Evolutionary conservation across 805 yeast species (phyloP), one percentile per base, ranked within the genome.

Genomic region (Yarrowia sp.): DNA sequence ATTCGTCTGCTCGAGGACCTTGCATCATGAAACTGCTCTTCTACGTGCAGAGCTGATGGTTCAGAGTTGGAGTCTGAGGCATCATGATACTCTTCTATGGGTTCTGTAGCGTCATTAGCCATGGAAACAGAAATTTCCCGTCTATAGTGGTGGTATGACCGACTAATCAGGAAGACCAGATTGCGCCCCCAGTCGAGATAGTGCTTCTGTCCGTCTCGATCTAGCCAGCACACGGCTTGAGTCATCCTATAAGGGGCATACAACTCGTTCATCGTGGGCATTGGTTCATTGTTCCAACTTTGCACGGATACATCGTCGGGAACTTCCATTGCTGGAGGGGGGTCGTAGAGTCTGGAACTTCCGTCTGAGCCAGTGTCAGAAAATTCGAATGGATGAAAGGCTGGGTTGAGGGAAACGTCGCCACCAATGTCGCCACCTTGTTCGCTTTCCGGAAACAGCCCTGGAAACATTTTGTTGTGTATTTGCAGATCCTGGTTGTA

Each of bases 381-480:
- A 8, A 26, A 56, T 2, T 3, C n/a, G 32, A 26, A 5, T 5
- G 32, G 32, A 5, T 56, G 49, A n/a, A 56, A n/a, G 32, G 49
- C 49, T n/a, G 64, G 32, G 8, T 49, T 41, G 12, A 56, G 40
- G 8, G 64, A 56, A 5, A 49, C 49, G 40, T 56, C 64, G 40
- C 32, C 32, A 11, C 19, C 55, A 46, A 48, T 38, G 4, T 61
- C 67, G 36, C 48, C 36, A 22, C 48, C 55, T 3, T 61, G 55
- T 3, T 61, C 67, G 40, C 26, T n/a, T 14, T 61, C 67, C 3
- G 45, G 22, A 38, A 63, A 63, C 19, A 63, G 48, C 5, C 67
- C 67, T 3, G 67, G 67, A 8, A 63, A 19, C 56, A 63, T 36
- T 22, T 15, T 11, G 41, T 40, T 63, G 56, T 63, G 67, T 3